phyloP scores from a whole-genome alignment of 805 yeast genomes.

The Candida sonorensis region DNA sequence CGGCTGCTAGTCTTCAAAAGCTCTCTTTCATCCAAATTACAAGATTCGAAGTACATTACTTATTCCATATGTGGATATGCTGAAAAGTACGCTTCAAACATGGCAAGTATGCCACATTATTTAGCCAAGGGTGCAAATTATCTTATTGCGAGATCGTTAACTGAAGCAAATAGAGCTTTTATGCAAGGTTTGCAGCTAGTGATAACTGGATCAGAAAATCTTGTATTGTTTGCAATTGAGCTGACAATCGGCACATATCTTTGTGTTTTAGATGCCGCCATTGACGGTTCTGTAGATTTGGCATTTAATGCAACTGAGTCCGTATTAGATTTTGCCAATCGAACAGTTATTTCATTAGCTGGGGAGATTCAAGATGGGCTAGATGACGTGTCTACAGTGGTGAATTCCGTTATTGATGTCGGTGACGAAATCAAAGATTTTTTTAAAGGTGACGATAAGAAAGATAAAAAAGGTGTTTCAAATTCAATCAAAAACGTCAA shows the following conservation, averaged over 20 bases:
- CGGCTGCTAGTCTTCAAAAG: constrained; percentile 59
- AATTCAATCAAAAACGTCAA: constrained; percentile 41
- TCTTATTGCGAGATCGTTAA: constrained; percentile 40
- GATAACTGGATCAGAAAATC: constrained; percentile 49
- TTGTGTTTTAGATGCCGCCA: constrained; percentile 69
- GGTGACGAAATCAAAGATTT: constrained; percentile 42
- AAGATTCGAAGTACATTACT: too few relatives aligned
- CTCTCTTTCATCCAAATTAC: too few relatives aligned
- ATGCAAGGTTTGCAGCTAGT: constrained; percentile 36
- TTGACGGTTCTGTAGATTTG: constrained; percentile 64
- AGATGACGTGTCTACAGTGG: constrained; percentile 46
- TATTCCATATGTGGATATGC: constrained; percentile 39
- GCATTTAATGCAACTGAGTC: constrained; percentile 70
- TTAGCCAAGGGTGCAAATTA: constrained; percentile 48
- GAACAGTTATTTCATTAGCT: constrained; percentile 47
- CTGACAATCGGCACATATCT: constrained; percentile 80
- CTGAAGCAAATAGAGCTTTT: constrained; percentile 41
- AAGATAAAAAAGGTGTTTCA: constrained; percentile 24
- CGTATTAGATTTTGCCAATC: constrained; percentile 54
- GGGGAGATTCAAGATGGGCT: constrained; percentile 62
- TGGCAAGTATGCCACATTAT: constrained; percentile 48
- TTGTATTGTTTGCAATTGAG: constrained; percentile 61
- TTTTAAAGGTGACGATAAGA: constrained; percentile 41
- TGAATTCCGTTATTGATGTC: constrained; percentile 46
- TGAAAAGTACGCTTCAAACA: constrained; percentile 30